Percentiles rank a stretch among this genome's conserved stretches.
These are phyloP conservation scores for Edaphochlamys debaryana DNA, from an alignment of 139 green algal species.

Conservation along the genomic window DNA sequence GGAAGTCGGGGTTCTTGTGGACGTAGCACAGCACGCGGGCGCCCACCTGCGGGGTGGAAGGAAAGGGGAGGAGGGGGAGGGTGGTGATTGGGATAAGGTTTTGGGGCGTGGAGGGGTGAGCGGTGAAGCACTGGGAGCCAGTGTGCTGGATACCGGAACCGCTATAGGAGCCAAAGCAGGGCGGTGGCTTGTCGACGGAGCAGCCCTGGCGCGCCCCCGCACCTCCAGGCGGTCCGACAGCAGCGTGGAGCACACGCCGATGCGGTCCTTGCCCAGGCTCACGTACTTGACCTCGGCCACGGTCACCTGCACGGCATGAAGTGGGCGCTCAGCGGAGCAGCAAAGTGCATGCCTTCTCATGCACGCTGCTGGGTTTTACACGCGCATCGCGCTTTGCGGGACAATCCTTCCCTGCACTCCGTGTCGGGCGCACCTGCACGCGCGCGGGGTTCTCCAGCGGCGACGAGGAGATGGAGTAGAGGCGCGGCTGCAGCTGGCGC, in stretches of 20 bases:
- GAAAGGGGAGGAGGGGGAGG: too few relatives aligned
- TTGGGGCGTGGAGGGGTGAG: too few relatives aligned
- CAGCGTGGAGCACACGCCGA: constrained; percentile 83
- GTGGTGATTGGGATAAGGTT: too few relatives aligned
- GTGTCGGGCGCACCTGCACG: constrained; percentile 47
- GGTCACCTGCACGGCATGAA: constrained; percentile 68
- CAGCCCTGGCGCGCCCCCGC: background rate
- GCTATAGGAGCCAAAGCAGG: too few relatives aligned
- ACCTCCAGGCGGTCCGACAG: constrained; percentile 67
- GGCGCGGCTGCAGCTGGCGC: constrained; percentile 83
- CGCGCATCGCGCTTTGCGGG: background rate
- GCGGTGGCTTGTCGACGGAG: too few relatives aligned
- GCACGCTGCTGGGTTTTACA: background rate
- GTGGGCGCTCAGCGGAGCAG: too few relatives aligned
- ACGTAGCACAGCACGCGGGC: constrained; percentile 78
- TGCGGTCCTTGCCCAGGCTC: constrained; percentile 57
- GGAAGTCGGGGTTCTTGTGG: constrained; percentile 88
- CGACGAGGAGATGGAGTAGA: constrained; percentile 90
- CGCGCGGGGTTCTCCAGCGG: constrained; percentile 29
- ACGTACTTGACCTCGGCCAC: constrained; percentile 81
- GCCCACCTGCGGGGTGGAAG: constrained; percentile 44
- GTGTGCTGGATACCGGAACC: too few relatives aligned
- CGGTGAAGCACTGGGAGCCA: too few relatives aligned
- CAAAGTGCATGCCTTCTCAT: too few relatives aligned
- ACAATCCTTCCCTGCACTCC: too few relatives aligned